Percentiles rank a stretch among this genome's conserved stretches.
phyloP scores from a whole-genome alignment of 306 rosid genomes.

The Sesbania bispinosa region DNA sequence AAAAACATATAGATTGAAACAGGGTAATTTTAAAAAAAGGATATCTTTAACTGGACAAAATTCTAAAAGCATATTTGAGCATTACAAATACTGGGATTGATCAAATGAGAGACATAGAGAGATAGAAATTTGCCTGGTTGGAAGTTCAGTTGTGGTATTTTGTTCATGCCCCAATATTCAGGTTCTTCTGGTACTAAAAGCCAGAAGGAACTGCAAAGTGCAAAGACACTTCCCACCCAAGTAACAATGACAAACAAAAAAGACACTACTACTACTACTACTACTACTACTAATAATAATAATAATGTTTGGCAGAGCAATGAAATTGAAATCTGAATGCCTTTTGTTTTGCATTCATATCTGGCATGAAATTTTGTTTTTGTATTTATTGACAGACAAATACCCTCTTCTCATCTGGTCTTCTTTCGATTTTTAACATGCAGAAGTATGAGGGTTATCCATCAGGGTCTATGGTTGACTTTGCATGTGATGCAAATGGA shows the following conservation, averaged over 20 bases:
- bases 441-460: conserved; percentile 86
- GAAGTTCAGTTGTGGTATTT: not conserved
- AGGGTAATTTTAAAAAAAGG: not conserved
- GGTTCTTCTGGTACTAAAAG: no score
- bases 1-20: no score
- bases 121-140: not conserved
- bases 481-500: conserved; percentile 82
- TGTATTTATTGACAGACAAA: not conserved
- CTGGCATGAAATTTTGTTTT: conserved; percentile 14
- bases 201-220: not conserved
- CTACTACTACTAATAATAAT: no score
- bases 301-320: conserved; percentile 15
- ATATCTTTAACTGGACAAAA: not conserved
- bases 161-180: no score
- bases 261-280: no score
- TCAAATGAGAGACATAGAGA: not conserved
- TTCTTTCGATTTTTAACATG: conserved; percentile 14
- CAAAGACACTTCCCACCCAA: no score
- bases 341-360: not conserved
- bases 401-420: conserved; percentile 16
- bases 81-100: no score
- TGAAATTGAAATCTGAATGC: conserved; percentile 1
- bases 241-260: no score
- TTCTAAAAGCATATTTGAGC: not conserved
- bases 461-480: conserved; percentile 90